A percentile compares a stretch with the other conserved stretches of the same genome.
phyloP scores from a whole-genome alignment of 1,139 yeast genomes.

The Yamadazyma taylorii region DNA sequence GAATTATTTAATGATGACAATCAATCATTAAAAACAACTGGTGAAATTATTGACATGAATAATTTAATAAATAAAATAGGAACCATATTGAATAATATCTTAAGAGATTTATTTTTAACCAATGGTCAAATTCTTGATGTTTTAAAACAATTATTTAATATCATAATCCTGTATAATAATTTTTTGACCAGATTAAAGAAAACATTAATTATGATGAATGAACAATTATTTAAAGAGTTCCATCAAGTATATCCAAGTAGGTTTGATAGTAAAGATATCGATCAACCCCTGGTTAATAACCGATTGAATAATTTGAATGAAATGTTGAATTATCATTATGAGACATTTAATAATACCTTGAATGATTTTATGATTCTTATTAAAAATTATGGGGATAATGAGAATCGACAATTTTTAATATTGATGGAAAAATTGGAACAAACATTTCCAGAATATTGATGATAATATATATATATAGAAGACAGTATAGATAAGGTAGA shows the following conservation, averaged over 20 bases:
- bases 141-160: slow-evolving; percentile 44
- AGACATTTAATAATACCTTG: slow-evolving; percentile 54
- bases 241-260: slow-evolving; percentile 39
- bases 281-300: slow-evolving; percentile 35
- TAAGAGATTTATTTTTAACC: slow-evolving; percentile 70
- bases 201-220: slow-evolving; percentile 54
- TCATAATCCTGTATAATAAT: slow-evolving; percentile 54
- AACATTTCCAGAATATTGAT: slow-evolving; percentile 31
- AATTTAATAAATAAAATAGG: slow-evolving; percentile 52
- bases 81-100: slow-evolving; percentile 59
- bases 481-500: no score
- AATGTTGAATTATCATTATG: slow-evolving; percentile 52
- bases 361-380: slow-evolving; percentile 56
- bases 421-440: slow-evolving; percentile 55
- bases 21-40: neutral
- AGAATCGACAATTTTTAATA: slow-evolving; percentile 55
- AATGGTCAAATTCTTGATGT: slow-evolving; percentile 54
- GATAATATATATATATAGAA: slow-evolving; percentile 1
- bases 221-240: slow-evolving; percentile 41
- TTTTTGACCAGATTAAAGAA: slow-evolving; percentile 56
- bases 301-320: slow-evolving; percentile 48
- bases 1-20: slow-evolving; percentile 31
- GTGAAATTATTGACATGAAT: slow-evolving; percentile 43
- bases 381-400: slow-evolving; percentile 61
- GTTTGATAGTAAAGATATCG: slow-evolving; percentile 39